phyloP scores from a whole-genome alignment of 306 rosid genomes.

The Bauhinia variegata region DNA sequence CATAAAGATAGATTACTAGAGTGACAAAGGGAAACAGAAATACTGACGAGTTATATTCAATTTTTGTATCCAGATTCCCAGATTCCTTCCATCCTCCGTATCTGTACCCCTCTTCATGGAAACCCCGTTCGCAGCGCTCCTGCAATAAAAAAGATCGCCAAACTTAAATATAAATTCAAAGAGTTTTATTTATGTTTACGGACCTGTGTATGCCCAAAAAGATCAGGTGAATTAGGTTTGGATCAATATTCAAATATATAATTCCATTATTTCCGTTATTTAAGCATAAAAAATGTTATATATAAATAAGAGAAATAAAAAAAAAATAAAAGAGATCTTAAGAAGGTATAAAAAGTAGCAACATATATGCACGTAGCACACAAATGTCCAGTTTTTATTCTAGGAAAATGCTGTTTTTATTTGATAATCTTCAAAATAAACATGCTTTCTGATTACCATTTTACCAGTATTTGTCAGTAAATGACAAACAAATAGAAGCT shows the following conservation, averaged over 20 bases:
- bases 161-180: background rate
- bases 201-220: background rate
- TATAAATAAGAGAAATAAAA: no score
- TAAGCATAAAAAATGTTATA: no score
- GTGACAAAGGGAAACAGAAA: background rate
- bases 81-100: slow-evolving; percentile 81
- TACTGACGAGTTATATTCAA: background rate
- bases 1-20: background rate
- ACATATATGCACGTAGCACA: no score
- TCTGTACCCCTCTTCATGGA: slow-evolving; percentile 27
- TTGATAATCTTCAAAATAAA: background rate
- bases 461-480: background rate
- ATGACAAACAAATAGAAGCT: background rate
- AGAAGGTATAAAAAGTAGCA: no score
- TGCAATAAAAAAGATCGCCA: background rate
- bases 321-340: no score
- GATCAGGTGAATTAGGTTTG: no score
- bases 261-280: background rate
- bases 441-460: background rate
- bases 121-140: slow-evolving; percentile 5
- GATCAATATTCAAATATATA: background rate
- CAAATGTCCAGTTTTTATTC: background rate
- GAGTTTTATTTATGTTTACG: background rate
- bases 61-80: slow-evolving; percentile 44
- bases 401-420: no score